Conservation (phyloP, 2,329 filamentous ascomycete species). For the Daldinia eschscholtzii region DNA sequence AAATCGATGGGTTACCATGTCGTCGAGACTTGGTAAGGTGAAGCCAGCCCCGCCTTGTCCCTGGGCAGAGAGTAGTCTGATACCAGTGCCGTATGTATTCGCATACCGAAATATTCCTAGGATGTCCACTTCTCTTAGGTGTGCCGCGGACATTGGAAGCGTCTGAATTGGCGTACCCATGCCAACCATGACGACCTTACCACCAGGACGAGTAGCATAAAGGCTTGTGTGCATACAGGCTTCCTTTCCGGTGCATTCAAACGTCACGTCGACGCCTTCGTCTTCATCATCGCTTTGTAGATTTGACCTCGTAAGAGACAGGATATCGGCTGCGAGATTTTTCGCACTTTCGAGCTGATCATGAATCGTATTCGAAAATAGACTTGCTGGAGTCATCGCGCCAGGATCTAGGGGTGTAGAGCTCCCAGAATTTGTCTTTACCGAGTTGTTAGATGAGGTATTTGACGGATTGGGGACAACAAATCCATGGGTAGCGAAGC, state of each 20-base stretch:
- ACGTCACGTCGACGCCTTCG: conserved; percentile 75
- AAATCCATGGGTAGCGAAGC: conserved; percentile 71
- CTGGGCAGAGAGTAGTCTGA: conserved; percentile 68
- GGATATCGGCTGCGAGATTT: conserved; percentile 62
- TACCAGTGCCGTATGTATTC: conserved; percentile 80
- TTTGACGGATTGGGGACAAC: conserved; percentile 63
- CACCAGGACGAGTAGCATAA: conserved; percentile 77
- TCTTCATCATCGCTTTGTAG: conserved; percentile 66
- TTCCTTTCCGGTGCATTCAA: conserved; percentile 83
- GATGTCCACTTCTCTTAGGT: conserved; percentile 81
- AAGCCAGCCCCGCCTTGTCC: conserved; percentile 55
- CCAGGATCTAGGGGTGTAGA: conserved; percentile 61
- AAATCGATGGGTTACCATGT: conserved; percentile 80
- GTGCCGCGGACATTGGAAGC: conserved; percentile 77
- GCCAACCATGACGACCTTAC: conserved; percentile 80
- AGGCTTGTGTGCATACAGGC: conserved; percentile 81
- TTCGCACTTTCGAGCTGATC: conserved; percentile 66
- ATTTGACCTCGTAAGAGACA: conserved; percentile 56
- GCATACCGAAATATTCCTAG: conserved; percentile 82
- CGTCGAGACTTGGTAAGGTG: conserved; percentile 72
- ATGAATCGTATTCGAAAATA: conserved; percentile 60
- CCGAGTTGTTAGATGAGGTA: conserved; percentile 59
- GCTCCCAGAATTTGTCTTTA: conserved; percentile 59
- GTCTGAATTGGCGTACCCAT: conserved; percentile 85
- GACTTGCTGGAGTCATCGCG: conserved; percentile 60